Conservation (phyloP, 2,329 filamentous ascomycete species). For the Penicillium brevicompactum region DNA sequence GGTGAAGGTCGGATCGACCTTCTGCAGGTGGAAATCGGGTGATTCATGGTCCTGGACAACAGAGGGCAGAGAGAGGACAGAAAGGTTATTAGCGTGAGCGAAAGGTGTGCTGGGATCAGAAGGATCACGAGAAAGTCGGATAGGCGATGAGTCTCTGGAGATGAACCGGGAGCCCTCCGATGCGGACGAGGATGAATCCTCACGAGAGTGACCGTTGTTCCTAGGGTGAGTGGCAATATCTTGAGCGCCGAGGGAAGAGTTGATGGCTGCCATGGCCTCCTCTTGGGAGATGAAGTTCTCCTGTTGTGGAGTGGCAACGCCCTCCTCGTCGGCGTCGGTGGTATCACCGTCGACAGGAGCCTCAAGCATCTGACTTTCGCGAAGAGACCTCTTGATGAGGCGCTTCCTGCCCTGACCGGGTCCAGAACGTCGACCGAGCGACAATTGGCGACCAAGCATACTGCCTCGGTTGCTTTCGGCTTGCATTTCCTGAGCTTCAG, state of each 20-base stretch:
- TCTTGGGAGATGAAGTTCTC: constrained; percentile 1
- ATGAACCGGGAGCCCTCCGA: constrained; percentile 10
- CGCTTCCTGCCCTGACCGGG: constrained; percentile 19
- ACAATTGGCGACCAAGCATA: constrained; percentile 12
- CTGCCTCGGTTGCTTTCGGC: constrained; percentile 5
- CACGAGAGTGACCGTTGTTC: constrained; percentile 3
- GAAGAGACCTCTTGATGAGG: constrained; percentile 10
- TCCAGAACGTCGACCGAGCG: constrained; percentile 17
- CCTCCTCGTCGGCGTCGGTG: constrained; percentile 26
- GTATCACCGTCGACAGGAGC: constrained; percentile 22
- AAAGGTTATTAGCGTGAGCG: constrained; percentile 39
- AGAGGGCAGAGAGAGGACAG: constrained; percentile 57
- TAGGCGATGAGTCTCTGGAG: constrained; percentile 50
- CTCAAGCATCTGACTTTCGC: constrained; percentile 10
- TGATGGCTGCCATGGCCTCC: constrained; percentile 4
- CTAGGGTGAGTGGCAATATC: not conserved
- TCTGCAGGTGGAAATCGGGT: constrained; percentile 63
- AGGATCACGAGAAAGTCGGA: not conserved
- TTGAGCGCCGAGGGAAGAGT: constrained; percentile 1
- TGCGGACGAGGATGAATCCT: constrained; percentile 1
- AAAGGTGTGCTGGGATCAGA: constrained; percentile 1
- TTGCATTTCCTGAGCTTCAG: constrained; percentile 4
- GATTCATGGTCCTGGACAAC: constrained; percentile 60
- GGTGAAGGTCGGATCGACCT: constrained; percentile 68
- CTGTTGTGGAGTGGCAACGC: constrained; percentile 22